Evolutionary conservation across 805 yeast species (phyloP).

Genomic region (Nakazawaea pomicola): DNA sequence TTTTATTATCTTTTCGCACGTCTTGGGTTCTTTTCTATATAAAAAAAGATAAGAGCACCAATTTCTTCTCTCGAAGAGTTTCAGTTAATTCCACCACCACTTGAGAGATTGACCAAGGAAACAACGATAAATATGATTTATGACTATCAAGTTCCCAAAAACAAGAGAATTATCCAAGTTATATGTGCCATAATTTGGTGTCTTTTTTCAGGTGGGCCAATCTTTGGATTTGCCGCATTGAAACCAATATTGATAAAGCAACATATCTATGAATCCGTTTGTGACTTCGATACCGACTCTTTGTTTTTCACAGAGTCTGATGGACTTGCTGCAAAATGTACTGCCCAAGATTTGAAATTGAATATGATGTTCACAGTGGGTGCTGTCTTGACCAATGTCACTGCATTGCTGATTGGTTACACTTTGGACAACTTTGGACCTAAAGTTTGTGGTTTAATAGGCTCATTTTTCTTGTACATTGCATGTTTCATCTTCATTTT

Average conservation of each 20-base stretch:
- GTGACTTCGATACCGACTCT: slow-evolving; percentile 23
- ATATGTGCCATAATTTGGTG: slow-evolving; percentile 51
- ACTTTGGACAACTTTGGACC: slow-evolving; percentile 49
- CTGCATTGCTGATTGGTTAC: slow-evolving; percentile 47
- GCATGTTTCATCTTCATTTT: slow-evolving; percentile 43
- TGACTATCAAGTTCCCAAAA: slow-evolving; percentile 9
- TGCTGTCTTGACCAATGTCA: slow-evolving; percentile 50
- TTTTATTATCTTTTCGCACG: neutral
- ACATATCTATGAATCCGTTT: slow-evolving; percentile 38
- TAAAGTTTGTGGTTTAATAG: slow-evolving; percentile 46
- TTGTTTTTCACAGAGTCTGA: slow-evolving; percentile 15
- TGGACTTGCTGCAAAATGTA: slow-evolving; percentile 33
- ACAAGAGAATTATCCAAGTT: slow-evolving; percentile 36
- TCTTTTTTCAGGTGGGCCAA: slow-evolving; percentile 51
- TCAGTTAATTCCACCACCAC: no score
- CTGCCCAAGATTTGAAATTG: slow-evolving; percentile 48
- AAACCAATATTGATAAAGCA: slow-evolving; percentile 48
- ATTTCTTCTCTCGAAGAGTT: no score
- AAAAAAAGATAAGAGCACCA: no score
- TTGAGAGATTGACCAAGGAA: no score
- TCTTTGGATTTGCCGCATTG: slow-evolving; percentile 56
- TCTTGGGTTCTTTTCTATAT: neutral
- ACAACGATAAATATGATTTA: slow-evolving; percentile 7
- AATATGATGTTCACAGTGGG: slow-evolving; percentile 57
- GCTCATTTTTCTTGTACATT: slow-evolving; percentile 39